phyloP scores from a whole-genome alignment of 176 grass and related monocot genomes.

The Avena sativa region DNA sequence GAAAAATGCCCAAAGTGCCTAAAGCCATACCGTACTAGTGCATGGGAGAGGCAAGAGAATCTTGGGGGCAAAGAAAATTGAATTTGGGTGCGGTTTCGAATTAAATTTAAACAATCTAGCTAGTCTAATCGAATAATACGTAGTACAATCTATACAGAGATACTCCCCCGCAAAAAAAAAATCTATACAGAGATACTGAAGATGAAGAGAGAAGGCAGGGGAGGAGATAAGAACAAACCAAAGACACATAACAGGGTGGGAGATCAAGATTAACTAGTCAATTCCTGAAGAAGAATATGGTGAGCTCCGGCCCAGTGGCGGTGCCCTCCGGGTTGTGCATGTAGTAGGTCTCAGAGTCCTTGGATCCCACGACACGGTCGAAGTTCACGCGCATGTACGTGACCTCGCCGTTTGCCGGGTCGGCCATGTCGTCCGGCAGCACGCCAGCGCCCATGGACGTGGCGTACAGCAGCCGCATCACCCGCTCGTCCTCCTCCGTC shows the following conservation, averaged over 20 bases:
- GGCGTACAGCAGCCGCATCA: constrained; percentile 80
- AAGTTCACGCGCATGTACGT: constrained; percentile 88
- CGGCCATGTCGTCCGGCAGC: constrained; percentile 66
- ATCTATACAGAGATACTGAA: background rate
- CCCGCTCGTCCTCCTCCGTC: constrained; percentile 63
- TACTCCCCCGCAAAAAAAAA: background rate
- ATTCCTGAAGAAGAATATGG: constrained; percentile 87
- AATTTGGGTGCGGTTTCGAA: background rate
- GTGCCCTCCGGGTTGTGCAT: constrained; percentile 83
- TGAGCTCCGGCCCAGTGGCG: constrained; percentile 68
- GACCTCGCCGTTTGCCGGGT: constrained; percentile 70
- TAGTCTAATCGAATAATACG: constrained; percentile 1
- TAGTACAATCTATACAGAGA: constrained; percentile 16
- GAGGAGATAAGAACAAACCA: background rate
- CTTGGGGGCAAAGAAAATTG: too few species aligned
- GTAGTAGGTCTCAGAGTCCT: constrained; percentile 91
- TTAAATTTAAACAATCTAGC: constrained; percentile 4
- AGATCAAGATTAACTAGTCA: constrained; percentile 28
- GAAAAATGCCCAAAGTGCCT: too few species aligned
- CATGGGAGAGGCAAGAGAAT: too few species aligned
- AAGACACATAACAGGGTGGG: constrained; percentile 1
- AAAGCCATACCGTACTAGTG: too few species aligned
- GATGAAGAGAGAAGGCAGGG: background rate
- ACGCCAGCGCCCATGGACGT: constrained; percentile 93
- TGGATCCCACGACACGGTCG: constrained; percentile 80